These are phyloP conservation scores for Pythium phragmitis DNA, from an alignment of 352 stramenopile species.

Conservation along the genomic window DNA sequence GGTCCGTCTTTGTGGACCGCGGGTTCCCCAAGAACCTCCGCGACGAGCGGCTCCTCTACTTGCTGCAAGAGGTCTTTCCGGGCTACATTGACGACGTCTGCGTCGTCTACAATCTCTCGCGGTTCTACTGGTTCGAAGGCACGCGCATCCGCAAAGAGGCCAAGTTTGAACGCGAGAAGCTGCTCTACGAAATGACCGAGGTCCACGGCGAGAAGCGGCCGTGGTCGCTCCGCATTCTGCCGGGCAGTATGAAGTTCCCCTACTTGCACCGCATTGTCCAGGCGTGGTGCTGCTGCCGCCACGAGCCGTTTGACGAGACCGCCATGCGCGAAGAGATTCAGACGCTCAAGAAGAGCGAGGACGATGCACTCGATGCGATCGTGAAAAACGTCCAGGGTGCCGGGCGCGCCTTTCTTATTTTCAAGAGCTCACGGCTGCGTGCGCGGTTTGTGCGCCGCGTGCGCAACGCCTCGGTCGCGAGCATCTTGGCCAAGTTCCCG, in stretches of 20 bases:
- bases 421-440: conserved; percentile 69
- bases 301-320: conserved; percentile 45
- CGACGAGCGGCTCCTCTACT: conserved; percentile 70
- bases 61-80: conserved; percentile 82
- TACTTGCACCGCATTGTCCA: conserved; percentile 48
- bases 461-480: conserved; percentile 71
- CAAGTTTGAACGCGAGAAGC: conserved; percentile 54
- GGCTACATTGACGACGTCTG: conserved; percentile 78
- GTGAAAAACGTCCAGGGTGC: conserved; percentile 70
- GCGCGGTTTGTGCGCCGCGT: conserved; percentile 77
- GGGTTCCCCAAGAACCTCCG: conserved; percentile 71
- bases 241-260: conserved; percentile 70
- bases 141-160: conserved; percentile 49
- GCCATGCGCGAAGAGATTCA: conserved; percentile 50
- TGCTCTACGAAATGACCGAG: conserved; percentile 42
- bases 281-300: conserved; percentile 51
- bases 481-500: conserved; percentile 69
- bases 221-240: conserved; percentile 66
- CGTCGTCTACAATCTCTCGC: conserved; percentile 79
- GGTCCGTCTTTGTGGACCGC: conserved; percentile 79
- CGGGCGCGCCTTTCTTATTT: conserved; percentile 79
- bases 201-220: conserved; percentile 40
- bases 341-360: conserved; percentile 53
- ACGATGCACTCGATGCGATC: conserved; percentile 51
- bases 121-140: conserved; percentile 65